Evolutionary conservation across 2,329 filamentous ascomycete genomes (phyloP).

Genomic region (Botrytis tulipae): DNA sequence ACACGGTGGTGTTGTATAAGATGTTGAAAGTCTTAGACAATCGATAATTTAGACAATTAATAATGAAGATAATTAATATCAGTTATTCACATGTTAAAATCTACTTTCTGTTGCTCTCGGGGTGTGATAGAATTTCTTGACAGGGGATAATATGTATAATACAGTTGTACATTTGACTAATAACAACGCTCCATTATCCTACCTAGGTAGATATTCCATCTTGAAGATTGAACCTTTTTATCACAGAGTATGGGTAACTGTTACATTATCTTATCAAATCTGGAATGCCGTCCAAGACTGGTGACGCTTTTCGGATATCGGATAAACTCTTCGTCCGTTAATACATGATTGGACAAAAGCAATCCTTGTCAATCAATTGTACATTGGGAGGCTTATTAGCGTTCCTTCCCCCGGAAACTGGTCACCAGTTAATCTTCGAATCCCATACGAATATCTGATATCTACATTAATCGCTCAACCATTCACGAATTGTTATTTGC

Average conservation of each 20-base stretch:
- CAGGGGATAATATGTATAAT: not conserved
- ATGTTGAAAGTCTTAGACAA: not conserved
- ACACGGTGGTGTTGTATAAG: not conserved
- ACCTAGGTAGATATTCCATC: not conserved
- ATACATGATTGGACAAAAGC: not conserved
- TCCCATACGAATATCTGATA: constrained; percentile 7
- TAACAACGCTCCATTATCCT: not conserved
- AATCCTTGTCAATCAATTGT: constrained; percentile 10
- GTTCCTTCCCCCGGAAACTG: constrained; percentile 20
- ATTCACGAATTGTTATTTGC: constrained; percentile 10
- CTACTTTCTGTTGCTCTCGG: not conserved
- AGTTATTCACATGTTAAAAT: not conserved
- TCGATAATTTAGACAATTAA: not conserved
- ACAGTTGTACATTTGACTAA: not conserved
- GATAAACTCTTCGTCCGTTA: not conserved
- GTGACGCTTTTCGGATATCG: not conserved
- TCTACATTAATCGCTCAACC: not conserved
- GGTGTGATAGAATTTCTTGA: not conserved
- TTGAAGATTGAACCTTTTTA: not conserved
- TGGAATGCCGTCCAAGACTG: not conserved
- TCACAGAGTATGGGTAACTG: not conserved
- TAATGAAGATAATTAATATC: not conserved
- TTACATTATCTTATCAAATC: not conserved
- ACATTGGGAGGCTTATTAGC: constrained; percentile 18
- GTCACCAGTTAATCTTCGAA: constrained; percentile 9